These are phyloP conservation scores for Nicotiana noctiflora DNA, from an alignment of 257 asterid species.

Conservation along the genomic window DNA sequence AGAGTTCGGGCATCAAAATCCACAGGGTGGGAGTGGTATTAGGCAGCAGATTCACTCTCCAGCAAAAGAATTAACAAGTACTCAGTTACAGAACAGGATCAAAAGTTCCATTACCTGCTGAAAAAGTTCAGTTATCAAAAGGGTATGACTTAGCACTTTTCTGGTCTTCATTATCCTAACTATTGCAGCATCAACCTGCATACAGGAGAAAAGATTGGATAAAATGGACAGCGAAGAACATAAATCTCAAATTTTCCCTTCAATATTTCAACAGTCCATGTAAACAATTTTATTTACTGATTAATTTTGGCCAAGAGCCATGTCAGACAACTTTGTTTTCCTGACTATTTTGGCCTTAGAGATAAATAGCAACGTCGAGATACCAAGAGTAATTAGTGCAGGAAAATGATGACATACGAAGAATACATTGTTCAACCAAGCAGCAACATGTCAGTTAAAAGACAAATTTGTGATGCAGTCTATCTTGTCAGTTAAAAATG, in stretches of 20 bases:
- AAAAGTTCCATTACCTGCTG: slow-evolving; percentile 59
- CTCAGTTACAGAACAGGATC: not conserved
- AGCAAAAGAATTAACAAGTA: not conserved
- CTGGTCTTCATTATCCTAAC: slow-evolving; percentile 97
- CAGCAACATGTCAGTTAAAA: not conserved
- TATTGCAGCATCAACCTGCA: slow-evolving; percentile 92
- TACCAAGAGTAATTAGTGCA: not conserved
- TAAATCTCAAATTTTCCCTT: not conserved
- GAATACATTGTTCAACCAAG: not conserved
- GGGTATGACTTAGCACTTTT: slow-evolving; percentile 85
- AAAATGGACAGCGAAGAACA: not conserved
- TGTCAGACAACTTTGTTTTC: not conserved
- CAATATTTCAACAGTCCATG: not conserved
- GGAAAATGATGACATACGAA: not conserved
- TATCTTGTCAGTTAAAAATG: not conserved
- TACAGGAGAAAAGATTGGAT: not conserved
- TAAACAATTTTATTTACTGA: not conserved
- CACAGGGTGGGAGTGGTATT: not conserved
- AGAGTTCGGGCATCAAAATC: not conserved
- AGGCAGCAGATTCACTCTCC: not conserved
- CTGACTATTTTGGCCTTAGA: not conserved
- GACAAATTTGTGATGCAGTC: not conserved
- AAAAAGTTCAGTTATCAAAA: slow-evolving; percentile 88
- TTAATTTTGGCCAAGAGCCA: not conserved
- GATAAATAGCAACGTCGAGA: not conserved